phyloP scores from a whole-genome alignment of 306 rosid species.

The Corylus heterophylla region DNA sequence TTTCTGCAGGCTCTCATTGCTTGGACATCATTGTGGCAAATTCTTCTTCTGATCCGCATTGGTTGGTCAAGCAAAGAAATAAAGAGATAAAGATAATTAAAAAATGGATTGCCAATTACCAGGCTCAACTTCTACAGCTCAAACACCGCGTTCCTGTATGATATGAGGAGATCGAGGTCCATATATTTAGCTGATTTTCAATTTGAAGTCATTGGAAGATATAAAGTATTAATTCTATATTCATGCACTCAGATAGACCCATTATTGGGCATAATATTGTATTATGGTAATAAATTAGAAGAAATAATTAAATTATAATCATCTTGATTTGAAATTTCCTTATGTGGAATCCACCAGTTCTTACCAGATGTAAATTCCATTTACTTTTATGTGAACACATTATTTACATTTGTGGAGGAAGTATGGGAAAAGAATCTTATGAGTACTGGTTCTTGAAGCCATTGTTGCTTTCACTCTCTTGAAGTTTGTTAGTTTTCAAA shows the following conservation, averaged over 20 bases:
- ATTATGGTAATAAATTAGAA: neutral
- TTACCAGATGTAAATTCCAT: conserved; percentile 6
- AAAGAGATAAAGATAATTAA: conserved; percentile 36
- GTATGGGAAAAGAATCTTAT: neutral
- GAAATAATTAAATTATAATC: neutral
- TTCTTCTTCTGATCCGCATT: conserved; percentile 40
- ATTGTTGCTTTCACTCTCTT: too few relatives aligned
- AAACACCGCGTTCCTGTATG: neutral
- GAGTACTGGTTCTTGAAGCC: neutral
- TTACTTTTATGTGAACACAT: neutral
- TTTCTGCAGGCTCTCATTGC: conserved; percentile 56
- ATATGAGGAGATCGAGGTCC: neutral
- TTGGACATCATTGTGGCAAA: conserved; percentile 38
- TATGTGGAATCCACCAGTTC: conserved; percentile 36
- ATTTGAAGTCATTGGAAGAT: neutral
- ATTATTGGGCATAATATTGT: neutral
- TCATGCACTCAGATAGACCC: neutral
- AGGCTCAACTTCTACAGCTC: conserved; percentile 31
- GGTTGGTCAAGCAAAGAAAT: conserved; percentile 47
- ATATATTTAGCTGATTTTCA: neutral
- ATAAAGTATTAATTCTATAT: neutral
- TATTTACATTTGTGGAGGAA: conserved; percentile 23
- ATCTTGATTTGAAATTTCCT: conserved; percentile 3
- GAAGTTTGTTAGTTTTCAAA: too few relatives aligned
- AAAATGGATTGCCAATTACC: conserved; percentile 46